Evolutionary conservation across 176 grass and related monocot genomes (phyloP).

Genomic region (Avena eriantha): DNA sequence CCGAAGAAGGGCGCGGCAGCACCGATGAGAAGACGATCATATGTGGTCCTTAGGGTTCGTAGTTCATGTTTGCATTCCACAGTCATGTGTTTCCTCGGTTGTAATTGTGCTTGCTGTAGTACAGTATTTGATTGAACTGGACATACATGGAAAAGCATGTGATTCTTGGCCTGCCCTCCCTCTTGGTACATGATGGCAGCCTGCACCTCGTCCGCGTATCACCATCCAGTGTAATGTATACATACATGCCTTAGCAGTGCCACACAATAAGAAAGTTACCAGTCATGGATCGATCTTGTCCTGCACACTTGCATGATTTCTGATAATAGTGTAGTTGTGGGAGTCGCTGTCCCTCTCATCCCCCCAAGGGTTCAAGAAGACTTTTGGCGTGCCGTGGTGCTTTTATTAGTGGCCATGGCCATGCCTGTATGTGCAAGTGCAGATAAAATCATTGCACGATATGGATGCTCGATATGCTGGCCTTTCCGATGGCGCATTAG

Average conservation of each 20-base stretch:
- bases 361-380: neutral
- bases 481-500: too few species aligned
- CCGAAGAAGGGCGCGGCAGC: neutral
- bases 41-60: conserved; percentile 23
- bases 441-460: too few species aligned
- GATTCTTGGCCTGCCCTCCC: conserved; percentile 13
- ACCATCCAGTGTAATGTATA: conserved; percentile 19
- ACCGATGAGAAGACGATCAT: neutral
- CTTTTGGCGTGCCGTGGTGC: neutral
- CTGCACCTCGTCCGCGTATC: neutral
- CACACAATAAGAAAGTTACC: conserved; percentile 28
- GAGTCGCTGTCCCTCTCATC: too few species aligned
- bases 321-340: neutral
- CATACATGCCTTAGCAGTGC: conserved; percentile 26
- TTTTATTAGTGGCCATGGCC: neutral
- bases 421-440: too few species aligned
- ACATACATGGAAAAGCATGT: conserved; percentile 42
- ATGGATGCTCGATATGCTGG: too few species aligned
- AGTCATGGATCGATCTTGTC: neutral
- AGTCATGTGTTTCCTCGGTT: conserved; percentile 24
- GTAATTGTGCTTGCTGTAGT: conserved; percentile 50
- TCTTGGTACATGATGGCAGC: conserved; percentile 1
- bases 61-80: conserved; percentile 22
- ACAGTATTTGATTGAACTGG: conserved; percentile 33
- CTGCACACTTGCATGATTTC: neutral